A percentile compares a stretch with the other conserved stretches of the same genome.
These are phyloP conservation scores for Mycena polygramma DNA, from an alignment of 768 basidiomycete species.

Conservation along the genomic window DNA sequence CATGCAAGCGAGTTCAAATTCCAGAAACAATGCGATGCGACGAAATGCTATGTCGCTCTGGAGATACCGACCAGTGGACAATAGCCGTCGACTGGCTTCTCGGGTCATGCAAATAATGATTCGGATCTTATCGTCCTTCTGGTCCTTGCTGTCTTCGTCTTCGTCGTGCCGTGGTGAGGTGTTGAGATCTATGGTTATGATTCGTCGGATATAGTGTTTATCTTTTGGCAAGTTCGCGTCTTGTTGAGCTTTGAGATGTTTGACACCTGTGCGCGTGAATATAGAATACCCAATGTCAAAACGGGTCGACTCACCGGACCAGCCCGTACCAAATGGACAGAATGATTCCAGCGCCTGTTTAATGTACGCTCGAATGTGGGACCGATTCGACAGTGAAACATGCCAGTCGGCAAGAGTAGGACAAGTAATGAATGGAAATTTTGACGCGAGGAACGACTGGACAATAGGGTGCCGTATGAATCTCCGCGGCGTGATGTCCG, in stretches of 20 bases:
- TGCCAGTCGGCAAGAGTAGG: neutral
- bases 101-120: conserved; percentile 4
- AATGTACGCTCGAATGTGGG: conserved; percentile 6
- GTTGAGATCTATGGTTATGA: neutral
- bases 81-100: neutral
- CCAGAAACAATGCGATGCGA: conserved; percentile 11
- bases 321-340: conserved; percentile 11
- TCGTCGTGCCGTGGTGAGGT: neutral
- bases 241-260: neutral
- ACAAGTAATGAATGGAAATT: neutral
- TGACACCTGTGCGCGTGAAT: neutral
- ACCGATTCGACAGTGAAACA: neutral
- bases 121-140: neutral
- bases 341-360: neutral
- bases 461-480: neutral
- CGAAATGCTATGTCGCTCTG: conserved; percentile 25
- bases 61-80: neutral
- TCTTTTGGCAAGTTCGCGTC: neutral
- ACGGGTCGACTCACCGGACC: neutral
- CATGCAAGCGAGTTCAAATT: conserved; percentile 16
- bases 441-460: neutral
- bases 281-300: too few relatives aligned
- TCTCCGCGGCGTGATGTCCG: neutral
- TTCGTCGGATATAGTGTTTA: neutral
- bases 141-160: neutral